Conservation (phyloP, 441 rosid species). For the Croton laevigatus region DNA sequence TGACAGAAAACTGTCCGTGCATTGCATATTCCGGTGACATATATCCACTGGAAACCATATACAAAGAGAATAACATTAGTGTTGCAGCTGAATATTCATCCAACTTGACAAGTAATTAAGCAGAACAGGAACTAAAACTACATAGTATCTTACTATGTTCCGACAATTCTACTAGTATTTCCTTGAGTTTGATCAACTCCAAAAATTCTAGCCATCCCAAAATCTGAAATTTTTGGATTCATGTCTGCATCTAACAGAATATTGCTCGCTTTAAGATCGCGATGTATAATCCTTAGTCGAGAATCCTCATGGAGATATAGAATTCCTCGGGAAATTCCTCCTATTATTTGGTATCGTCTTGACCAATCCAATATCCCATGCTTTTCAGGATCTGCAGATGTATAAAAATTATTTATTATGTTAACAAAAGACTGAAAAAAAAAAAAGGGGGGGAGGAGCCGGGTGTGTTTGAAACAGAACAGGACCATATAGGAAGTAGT, state of each 20-base stretch:
- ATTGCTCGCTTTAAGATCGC: too few species aligned
- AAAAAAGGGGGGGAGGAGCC: too few species aligned
- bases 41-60: slow-evolving; percentile 24
- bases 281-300: too few species aligned
- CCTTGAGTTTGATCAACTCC: slow-evolving; percentile 34
- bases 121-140: background rate
- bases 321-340: slow-evolving; percentile 46
- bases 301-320: slow-evolving; percentile 52
- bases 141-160: slow-evolving; percentile 46
- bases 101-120: background rate
- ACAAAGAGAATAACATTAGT: background rate
- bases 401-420: background rate
- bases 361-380: slow-evolving; percentile 35
- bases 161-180: slow-evolving; percentile 37
- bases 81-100: background rate
- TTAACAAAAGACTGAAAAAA: too few species aligned
- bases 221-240: too few species aligned
- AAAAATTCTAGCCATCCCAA: slow-evolving; percentile 41
- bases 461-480: background rate
- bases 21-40: slow-evolving; percentile 40
- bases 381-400: slow-evolving; percentile 33
- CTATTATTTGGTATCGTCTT: slow-evolving; percentile 30
- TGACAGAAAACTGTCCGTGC: slow-evolving; percentile 21
- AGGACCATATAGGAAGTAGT: slow-evolving; percentile 31
- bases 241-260: too few species aligned